phyloP scores from a whole-genome alignment of 768 basidiomycete species.

The Tricholoma sp. region DNA sequence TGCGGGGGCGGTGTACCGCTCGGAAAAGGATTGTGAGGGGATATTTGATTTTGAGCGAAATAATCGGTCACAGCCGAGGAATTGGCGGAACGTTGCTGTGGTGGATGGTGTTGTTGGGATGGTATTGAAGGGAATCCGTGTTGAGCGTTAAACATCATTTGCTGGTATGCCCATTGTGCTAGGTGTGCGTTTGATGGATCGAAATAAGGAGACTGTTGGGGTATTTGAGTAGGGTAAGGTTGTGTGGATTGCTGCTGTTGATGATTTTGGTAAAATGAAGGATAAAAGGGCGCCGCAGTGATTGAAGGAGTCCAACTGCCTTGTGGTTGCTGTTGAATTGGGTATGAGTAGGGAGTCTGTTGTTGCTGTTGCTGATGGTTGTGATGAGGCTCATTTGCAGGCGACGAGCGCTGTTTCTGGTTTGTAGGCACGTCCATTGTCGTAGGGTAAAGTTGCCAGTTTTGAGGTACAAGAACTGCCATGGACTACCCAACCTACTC shows the following conservation, averaged over 20 bases:
- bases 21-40: constrained; percentile 54
- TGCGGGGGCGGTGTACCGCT: constrained; percentile 68
- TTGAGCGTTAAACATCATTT: constrained; percentile 80
- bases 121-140: constrained; percentile 44
- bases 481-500: constrained; percentile 40
- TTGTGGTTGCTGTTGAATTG: constrained; percentile 67
- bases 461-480: constrained; percentile 75
- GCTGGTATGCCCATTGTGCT: constrained; percentile 87
- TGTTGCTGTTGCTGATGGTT: constrained; percentile 26
- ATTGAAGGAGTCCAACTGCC: constrained; percentile 67
- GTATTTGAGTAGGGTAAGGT: constrained; percentile 41
- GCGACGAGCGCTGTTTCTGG: constrained; percentile 56
- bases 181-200: constrained; percentile 73
- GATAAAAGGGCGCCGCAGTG: constrained; percentile 68
- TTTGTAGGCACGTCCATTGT: constrained; percentile 54
- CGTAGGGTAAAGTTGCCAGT: constrained; percentile 64
- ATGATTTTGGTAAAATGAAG: constrained; percentile 70
- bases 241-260: constrained; percentile 52
- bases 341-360: constrained; percentile 55
- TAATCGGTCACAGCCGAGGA: constrained; percentile 42
- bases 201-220: constrained; percentile 56
- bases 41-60: constrained; percentile 50
- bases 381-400: constrained; percentile 45
- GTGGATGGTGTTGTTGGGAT: constrained; percentile 23
- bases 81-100: constrained; percentile 34